These are phyloP conservation scores for Lactuca sativa DNA, from an alignment of 129 eudicot genomes.

Conservation along the genomic window DNA sequence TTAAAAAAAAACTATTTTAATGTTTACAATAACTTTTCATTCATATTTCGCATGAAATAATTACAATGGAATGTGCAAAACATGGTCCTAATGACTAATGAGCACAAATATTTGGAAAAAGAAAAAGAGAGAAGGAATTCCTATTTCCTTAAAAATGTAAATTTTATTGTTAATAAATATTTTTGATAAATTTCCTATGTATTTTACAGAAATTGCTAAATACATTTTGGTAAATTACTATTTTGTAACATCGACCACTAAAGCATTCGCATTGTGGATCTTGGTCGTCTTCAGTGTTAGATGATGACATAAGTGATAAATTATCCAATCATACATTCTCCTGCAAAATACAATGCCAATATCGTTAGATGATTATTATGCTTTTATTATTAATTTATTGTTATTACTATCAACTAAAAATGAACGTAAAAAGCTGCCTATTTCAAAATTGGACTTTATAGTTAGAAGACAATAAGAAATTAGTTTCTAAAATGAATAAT, in stretches of 20 bases:
- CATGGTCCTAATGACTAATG: neutral
- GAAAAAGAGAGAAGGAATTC: neutral
- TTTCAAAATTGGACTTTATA: conserved; percentile 35
- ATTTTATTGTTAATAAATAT: conserved; percentile 11
- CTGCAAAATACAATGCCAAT: neutral
- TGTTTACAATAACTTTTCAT: too few relatives aligned
- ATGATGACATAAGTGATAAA: neutral
- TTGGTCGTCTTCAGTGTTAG: neutral
- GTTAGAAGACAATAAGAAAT: conserved; percentile 37
- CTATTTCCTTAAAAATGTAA: conserved; percentile 12
- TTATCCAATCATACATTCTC: neutral
- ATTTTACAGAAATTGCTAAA: conserved; percentile 16
- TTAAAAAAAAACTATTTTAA: too few relatives aligned
- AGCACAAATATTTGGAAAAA: neutral
- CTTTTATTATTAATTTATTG: neutral
- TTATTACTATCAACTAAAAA: neutral
- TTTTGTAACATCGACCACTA: neutral
- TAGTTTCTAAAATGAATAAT: conserved; percentile 44
- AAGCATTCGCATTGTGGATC: conserved; percentile 14
- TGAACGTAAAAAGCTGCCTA: conserved; percentile 19
- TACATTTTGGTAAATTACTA: conserved; percentile 11
- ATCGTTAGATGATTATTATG: neutral
- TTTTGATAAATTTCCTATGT: conserved; percentile 27
- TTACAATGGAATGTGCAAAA: neutral
- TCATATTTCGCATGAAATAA: conserved; percentile 5